phyloP scores from a whole-genome alignment of 1,284 basidiomycete genomes.

The Ceratobasidium sp. region DNA sequence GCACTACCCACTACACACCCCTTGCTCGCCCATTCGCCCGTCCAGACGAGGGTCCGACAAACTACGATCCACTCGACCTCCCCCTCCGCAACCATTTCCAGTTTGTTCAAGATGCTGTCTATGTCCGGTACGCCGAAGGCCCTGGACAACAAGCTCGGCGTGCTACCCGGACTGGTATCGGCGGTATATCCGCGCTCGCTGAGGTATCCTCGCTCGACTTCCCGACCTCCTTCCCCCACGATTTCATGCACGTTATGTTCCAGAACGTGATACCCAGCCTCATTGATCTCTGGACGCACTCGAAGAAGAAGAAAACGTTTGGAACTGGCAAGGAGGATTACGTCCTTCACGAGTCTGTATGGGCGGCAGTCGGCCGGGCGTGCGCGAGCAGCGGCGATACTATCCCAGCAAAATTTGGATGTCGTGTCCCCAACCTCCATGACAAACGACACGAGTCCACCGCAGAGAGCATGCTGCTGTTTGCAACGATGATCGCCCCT shows the following conservation, averaged over 20 bases:
- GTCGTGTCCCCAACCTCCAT: constrained; percentile 52
- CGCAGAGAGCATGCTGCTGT: constrained; percentile 53
- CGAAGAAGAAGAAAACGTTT: neutral
- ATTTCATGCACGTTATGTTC: constrained; percentile 43
- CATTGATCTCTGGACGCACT: constrained; percentile 29
- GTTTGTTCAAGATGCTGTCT: neutral
- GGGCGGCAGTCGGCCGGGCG: constrained; percentile 54
- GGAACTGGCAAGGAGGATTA: neutral
- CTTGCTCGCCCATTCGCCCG: constrained; percentile 11
- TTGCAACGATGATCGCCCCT: constrained; percentile 54
- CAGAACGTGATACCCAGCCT: too few species aligned
- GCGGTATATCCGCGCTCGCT: constrained; percentile 22
- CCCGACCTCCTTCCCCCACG: constrained; percentile 41
- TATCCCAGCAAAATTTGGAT: constrained; percentile 55
- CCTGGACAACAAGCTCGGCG: neutral
- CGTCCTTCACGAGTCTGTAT: constrained; percentile 45
- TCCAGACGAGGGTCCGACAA: neutral
- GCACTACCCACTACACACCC: constrained; percentile 28
- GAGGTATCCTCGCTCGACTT: constrained; percentile 22
- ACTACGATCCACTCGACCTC: constrained; percentile 17
- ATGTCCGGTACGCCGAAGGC: neutral
- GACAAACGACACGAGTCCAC: constrained; percentile 47
- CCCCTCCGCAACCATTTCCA: constrained; percentile 24
- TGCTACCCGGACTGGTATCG: constrained; percentile 31
- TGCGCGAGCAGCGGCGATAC: constrained; percentile 47